A percentile compares a stretch with the other conserved stretches of the same genome.
These are phyloP conservation scores for Rhodofomes roseus DNA, from an alignment of 1,284 basidiomycete species.

Conservation along the genomic window DNA sequence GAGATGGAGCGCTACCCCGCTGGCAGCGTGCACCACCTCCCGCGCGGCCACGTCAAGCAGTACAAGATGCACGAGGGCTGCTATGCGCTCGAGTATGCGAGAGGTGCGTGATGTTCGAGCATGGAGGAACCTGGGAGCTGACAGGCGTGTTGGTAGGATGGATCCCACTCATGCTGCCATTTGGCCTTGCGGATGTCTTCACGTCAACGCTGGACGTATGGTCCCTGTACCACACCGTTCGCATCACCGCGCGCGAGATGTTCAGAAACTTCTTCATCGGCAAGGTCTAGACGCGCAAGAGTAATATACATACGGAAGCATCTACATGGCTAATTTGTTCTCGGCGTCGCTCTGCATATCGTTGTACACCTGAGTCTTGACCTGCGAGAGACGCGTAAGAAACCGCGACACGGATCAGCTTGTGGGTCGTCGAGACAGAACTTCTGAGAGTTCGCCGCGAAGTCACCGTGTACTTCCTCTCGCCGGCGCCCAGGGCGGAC, in stretches of 20 bases:
- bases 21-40: slow-evolving; percentile 83
- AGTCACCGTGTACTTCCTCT: too few relatives aligned
- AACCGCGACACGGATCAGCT: neutral
- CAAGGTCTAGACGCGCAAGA: slow-evolving; percentile 65
- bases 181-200: slow-evolving; percentile 85
- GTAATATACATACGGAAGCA: neutral
- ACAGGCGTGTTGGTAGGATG: slow-evolving; percentile 51
- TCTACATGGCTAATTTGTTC: too few relatives aligned
- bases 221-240: slow-evolving; percentile 77
- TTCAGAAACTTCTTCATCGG: slow-evolving; percentile 77
- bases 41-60: slow-evolving; percentile 85
- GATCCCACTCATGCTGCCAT: slow-evolving; percentile 91
- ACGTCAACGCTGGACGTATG: slow-evolving; percentile 87
- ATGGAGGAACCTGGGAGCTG: slow-evolving; percentile 1
- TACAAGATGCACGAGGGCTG: slow-evolving; percentile 97
- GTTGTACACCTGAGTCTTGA: too few relatives aligned
- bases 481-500: too few relatives aligned
- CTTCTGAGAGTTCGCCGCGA: neutral
- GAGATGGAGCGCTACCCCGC: slow-evolving; percentile 82
- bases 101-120: slow-evolving; percentile 48
- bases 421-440: neutral
- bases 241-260: slow-evolving; percentile 84
- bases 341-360: too few relatives aligned
- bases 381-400: too few relatives aligned
- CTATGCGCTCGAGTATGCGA: slow-evolving; percentile 93